A percentile compares a stretch with the other conserved stretches of the same genome.
Evolutionary conservation across 2,329 filamentous ascomycete genomes (phyloP).

Genomic region (Stagonosporopsis vannaccii): DNA sequence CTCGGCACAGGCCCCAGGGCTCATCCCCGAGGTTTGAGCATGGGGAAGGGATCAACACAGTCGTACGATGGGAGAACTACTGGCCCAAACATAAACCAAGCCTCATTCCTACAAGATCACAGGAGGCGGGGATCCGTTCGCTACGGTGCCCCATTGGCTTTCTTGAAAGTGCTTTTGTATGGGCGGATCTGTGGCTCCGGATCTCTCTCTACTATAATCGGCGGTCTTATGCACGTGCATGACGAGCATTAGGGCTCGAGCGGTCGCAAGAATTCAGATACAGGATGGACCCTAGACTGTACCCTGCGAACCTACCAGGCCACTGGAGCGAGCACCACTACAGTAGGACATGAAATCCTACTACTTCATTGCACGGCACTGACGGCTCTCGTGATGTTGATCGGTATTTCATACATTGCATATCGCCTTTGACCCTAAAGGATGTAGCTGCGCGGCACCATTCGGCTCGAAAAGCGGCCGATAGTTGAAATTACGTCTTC

Average conservation of each 20-base stretch:
- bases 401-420: neutral
- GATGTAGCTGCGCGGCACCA: neutral
- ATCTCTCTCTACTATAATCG: neutral
- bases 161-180: neutral
- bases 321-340: neutral
- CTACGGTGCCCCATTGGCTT: neutral
- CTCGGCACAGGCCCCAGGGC: neutral
- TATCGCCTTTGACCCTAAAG: neutral
- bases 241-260: conserved; percentile 5
- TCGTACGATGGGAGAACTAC: conserved; percentile 1
- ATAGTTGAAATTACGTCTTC: neutral
- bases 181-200: neutral
- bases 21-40: neutral
- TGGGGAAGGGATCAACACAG: neutral
- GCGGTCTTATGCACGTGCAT: conserved; percentile 1
- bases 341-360: neutral
- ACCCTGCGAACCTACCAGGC: neutral
- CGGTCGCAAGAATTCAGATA: conserved; percentile 5
- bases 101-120: neutral
- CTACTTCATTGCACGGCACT: neutral
- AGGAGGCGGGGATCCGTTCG: neutral
- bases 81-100: neutral
- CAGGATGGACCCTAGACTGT: neutral
- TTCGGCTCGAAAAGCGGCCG: neutral
- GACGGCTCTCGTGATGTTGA: neutral